Percentiles rank a stretch among this genome's conserved stretches.
These are phyloP conservation scores for Phlyctochytrium bullatum DNA, from an alignment of 192 early-diverging fungal genomes.

Conservation along the genomic window DNA sequence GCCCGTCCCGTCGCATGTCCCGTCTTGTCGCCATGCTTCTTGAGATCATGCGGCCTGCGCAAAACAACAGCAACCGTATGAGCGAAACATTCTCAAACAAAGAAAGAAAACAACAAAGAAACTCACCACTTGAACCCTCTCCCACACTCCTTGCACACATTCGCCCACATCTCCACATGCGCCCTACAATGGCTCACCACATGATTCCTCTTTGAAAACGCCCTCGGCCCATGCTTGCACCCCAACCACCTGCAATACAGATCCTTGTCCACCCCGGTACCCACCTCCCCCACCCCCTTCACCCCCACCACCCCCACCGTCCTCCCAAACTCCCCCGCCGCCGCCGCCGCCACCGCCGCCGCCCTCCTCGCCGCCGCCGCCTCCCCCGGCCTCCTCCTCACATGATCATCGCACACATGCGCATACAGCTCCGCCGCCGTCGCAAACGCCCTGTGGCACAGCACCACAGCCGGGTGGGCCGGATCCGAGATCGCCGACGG, in stretches of 20 bases:
- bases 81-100: too few relatives aligned
- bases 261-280: not conserved
- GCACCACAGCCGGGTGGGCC: not conserved
- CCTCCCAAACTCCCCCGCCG: too few relatives aligned
- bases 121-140: too few relatives aligned
- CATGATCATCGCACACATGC: not conserved
- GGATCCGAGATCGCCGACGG: not conserved
- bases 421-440: not conserved
- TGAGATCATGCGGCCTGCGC: not conserved
- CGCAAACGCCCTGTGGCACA: not conserved
- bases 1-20: not conserved
- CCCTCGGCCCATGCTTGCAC: not conserved
- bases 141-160: too few relatives aligned
- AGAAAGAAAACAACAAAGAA: too few relatives aligned
- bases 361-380: too few relatives aligned
- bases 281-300: not conserved
- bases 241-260: slow-evolving; percentile 1
- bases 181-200: not conserved
- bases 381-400: too few relatives aligned
- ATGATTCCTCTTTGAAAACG: not conserved
- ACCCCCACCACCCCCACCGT: too few relatives aligned
- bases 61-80: too few relatives aligned
- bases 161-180: too few relatives aligned
- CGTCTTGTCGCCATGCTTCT: slow-evolving; percentile 1
- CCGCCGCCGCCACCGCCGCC: too few relatives aligned